Conservation (phyloP, 345 rosid genomes). For the Anastatica hierochuntica region DNA sequence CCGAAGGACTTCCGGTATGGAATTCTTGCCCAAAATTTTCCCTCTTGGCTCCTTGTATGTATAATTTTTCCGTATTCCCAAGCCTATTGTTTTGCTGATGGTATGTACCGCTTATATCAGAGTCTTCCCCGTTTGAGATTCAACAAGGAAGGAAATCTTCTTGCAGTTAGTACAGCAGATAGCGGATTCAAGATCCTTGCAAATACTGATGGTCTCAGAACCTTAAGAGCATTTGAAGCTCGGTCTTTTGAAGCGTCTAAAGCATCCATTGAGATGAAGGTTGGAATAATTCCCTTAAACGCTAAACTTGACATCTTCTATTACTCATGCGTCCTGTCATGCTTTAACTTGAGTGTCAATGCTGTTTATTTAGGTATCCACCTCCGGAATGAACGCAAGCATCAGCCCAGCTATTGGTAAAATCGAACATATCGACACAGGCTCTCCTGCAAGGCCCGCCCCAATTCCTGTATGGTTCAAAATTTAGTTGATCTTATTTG, state of each 20-base stretch:
- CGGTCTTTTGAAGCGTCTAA: conserved; percentile 40
- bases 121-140: conserved; percentile 51
- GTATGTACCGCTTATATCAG: conserved; percentile 22
- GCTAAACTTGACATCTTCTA: neutral
- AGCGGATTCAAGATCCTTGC: conserved; percentile 55
- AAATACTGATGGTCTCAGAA: conserved; percentile 47
- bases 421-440: conserved; percentile 37
- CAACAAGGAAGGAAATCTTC: conserved; percentile 63
- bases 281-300: neutral
- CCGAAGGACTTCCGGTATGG: conserved; percentile 59
- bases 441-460: conserved; percentile 38
- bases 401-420: conserved; percentile 37
- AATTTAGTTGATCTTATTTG: neutral
- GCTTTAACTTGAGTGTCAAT: conserved; percentile 12
- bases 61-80: neutral
- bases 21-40: neutral
- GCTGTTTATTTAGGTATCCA: conserved; percentile 28
- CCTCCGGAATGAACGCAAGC: conserved; percentile 30
- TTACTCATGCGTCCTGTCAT: neutral
- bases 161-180: conserved; percentile 56
- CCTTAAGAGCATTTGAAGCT: conserved; percentile 38
- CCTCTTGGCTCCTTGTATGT: neutral
- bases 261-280: conserved; percentile 28
- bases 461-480: conserved; percentile 28
- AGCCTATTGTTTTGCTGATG: conserved; percentile 6